Evolutionary conservation across 2,329 filamentous ascomycete genomes (phyloP), one percentile per base, ranked within the genome.

Genomic region (Microdochium trichocladiopsis): DNA sequence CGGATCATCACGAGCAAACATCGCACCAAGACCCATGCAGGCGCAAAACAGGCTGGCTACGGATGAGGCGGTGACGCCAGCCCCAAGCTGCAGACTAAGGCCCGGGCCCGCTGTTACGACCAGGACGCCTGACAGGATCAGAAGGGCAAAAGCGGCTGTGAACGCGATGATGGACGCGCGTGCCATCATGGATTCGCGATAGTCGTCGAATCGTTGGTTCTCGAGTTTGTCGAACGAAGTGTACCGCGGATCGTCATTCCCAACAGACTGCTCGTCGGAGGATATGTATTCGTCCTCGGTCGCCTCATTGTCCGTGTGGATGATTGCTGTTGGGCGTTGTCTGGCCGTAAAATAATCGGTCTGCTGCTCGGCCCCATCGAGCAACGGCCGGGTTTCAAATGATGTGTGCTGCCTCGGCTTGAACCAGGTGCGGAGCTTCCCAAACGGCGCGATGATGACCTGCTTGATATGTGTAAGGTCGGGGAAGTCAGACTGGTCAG

Each of bases 1-100:
- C 14, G 60, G 63, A 49, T 77, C 74, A 41, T 71, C 68, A 33
- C 82, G 74, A 50, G 78, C 77, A 12, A 85, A 64, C 56, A 80
- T 76, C 63, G 79, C 76, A 31, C 78, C 81, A 6, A 89, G 72
- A 1, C 77, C 86, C 12, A 78, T 72, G 48, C 83, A 80, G 1
- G 81, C 82, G 60, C 83, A 83, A 54, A 83, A 76, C 41, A 91
- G 65, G 56, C 84, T 88, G 25, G 80, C 74, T 28, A 88, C 76
- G 16, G 87, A 83, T 10, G 87, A 88, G 41, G 89, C 74, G 1
- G 88, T 76, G 2, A 88, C 86, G 9, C 84, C 88, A 0, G 80
- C 81, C 60, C 92, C 87, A 3, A 93, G 88, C 65, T 89, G 83
- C n/a, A 83, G 75, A 4, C 79, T 75, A 57, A 86, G 75, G 64